A percentile compares a stretch with the other conserved stretches of the same genome.
Conservation (phyloP, 148 eudicot species). For the Linanthus parryae region DNA sequence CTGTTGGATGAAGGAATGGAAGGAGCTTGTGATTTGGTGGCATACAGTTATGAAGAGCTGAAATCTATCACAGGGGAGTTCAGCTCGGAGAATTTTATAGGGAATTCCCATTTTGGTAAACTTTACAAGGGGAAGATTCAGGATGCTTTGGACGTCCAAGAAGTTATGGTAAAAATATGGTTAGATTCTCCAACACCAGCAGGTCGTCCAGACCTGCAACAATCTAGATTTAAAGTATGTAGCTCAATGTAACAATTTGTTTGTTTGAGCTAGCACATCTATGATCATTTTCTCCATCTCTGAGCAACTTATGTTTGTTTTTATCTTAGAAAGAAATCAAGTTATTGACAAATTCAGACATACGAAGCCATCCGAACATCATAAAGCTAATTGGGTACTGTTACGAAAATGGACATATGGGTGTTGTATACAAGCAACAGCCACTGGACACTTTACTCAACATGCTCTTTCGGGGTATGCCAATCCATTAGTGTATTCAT, state of each 20-base stretch:
- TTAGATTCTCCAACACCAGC: no score
- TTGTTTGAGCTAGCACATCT: not conserved
- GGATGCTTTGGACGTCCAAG: not conserved
- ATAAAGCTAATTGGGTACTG: conserved; percentile 5
- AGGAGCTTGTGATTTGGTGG: not conserved
- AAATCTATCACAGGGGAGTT: conserved; percentile 4
- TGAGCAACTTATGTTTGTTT: not conserved
- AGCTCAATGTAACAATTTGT: not conserved
- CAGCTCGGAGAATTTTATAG: not conserved
- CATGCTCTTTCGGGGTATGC: conserved; percentile 1
- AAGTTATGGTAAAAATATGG: not conserved
- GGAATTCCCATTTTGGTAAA: conserved; percentile 1
- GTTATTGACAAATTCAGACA: not conserved
- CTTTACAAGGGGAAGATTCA: conserved; percentile 4
- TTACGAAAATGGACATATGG: not conserved
- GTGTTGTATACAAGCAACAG: not conserved
- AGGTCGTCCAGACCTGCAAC: not conserved
- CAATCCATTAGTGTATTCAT: not conserved
- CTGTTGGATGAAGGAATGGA: conserved; percentile 7
- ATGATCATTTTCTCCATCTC: not conserved
- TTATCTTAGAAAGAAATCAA: conserved; percentile 2
- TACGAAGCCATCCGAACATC: not conserved
- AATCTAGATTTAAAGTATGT: conserved; percentile 1
- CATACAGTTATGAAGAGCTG: not conserved
- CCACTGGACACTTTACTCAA: conserved; percentile 4